Base-by-base conservation (phyloP, 257 asterid species). In the Hygrophila difformis region DNA sequence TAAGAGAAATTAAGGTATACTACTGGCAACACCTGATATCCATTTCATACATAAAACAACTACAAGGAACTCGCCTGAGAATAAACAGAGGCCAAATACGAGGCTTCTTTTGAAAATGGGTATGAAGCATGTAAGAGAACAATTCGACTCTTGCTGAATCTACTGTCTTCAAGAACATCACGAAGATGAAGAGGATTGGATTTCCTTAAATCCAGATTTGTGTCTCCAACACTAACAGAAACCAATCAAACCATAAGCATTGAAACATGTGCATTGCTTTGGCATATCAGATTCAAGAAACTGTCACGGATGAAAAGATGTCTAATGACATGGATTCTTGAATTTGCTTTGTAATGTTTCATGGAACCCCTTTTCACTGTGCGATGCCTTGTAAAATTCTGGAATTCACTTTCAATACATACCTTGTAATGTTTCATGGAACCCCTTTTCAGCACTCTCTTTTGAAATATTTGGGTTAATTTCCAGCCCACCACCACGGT, bases 111-210 rank as follows among this genome's bases (percentile, higher is more conserved):
- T 43, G 91, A 75, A 70, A 79, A 89, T 3, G 97, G 97, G 67
- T 89, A 89, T 28, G 96, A 85, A 18, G 97, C 94, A 31, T 89
- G 97, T 7, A 89, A 59, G 54, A 89, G 84, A 60, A 89, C 97
- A 33, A 89, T 66, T 52, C 72, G 65, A 38, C 74, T 68, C 62
- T 68, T 69, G 50, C 60, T 59, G 74, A 85, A 89, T 76, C 87
- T 82, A 53, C 65, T 64, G 64, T 89, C 94, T 68, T 85, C 96
- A 2, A 89, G 93, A 77, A 85, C 63, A 44, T 66, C 56, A 26
- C 94, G 96, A 45, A 89, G 96, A 75, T 82, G 81, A 47, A 89
- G 97, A 17, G 97, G 97, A 64, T 85, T 85, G 57, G 94, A 64
- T 34, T 72, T 55, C 68, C 96, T 77, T 65, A 89, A 77, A 72